A percentile compares a stretch with the other conserved stretches of the same genome.
phyloP scores from a whole-genome alignment of 176 grass and related monocot genomes.

The Raddia guianensis region DNA sequence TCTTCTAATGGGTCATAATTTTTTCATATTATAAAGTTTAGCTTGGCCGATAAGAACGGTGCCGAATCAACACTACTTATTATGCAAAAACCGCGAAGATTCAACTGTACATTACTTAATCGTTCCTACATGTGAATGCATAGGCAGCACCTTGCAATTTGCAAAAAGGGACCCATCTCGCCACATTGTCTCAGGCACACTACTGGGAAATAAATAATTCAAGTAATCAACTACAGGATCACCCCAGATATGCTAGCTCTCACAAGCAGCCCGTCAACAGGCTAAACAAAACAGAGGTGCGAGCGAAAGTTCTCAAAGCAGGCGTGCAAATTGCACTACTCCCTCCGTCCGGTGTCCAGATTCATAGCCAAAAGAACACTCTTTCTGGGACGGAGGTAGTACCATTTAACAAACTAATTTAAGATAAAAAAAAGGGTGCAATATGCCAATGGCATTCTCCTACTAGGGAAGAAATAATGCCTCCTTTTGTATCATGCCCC shows the following conservation, averaged over 20 bases:
- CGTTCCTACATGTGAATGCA: background rate
- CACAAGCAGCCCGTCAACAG: conserved; percentile 44
- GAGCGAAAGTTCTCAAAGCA: conserved; percentile 26
- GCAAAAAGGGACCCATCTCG: background rate
- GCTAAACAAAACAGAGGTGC: conserved; percentile 8
- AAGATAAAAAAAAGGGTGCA: background rate
- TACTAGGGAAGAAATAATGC: conserved; percentile 24
- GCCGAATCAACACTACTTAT: background rate
- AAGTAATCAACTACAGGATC: conserved; percentile 19
- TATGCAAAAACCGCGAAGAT: too few species aligned
- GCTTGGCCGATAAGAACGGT: too few species aligned
- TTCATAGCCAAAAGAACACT: too few species aligned
- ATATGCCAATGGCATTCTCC: conserved; percentile 37
- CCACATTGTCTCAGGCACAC: background rate
- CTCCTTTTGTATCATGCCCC: conserved; percentile 32
- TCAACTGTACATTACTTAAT: background rate
- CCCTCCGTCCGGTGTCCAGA: too few species aligned
- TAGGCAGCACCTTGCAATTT: background rate
- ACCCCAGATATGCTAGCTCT: conserved; percentile 43
- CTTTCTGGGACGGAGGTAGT: too few species aligned
- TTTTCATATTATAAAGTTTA: too few species aligned
- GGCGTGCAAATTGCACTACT: conserved; percentile 19
- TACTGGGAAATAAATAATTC: conserved; percentile 4
- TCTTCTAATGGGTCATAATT: too few species aligned
- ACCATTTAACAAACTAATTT: background rate